A percentile compares a stretch with the other conserved stretches of the same genome.
Conservation (phyloP, 2,329 filamentous ascomycete genomes). For the Beauveria rudraprayagi region DNA sequence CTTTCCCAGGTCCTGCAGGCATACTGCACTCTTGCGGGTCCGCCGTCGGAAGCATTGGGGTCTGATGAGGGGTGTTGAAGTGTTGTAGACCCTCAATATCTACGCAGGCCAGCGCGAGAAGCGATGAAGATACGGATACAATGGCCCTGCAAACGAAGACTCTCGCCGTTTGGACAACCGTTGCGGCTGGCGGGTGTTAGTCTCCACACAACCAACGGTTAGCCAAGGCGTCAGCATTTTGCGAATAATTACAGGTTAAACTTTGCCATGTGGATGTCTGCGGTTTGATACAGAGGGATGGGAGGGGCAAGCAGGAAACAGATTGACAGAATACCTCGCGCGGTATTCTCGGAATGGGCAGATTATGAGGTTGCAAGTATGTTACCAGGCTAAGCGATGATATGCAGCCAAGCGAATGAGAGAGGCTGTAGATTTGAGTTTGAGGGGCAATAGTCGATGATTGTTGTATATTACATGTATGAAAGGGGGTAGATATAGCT, state of each 20-base stretch:
- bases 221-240: conserved; percentile 1
- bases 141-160: not conserved
- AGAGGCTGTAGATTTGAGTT: conserved; percentile 1
- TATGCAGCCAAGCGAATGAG: not conserved
- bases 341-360: not conserved
- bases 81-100: not conserved
- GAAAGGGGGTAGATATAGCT: not conserved
- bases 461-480: conserved; percentile 4
- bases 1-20: not conserved
- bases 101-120: not conserved
- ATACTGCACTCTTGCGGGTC: not conserved
- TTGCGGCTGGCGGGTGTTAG: not conserved
- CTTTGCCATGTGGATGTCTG: not conserved
- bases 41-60: not conserved
- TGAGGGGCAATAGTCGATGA: not conserved
- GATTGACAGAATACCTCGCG: not conserved
- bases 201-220: not conserved
- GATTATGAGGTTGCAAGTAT: not conserved
- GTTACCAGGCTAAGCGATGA: not conserved
- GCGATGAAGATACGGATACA: not conserved
- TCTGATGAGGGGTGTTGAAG: not conserved
- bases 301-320: not conserved
- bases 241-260: not conserved
- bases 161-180: not conserved
- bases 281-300: not conserved